Base-by-base conservation (phyloP, 192 early-diverging fungal species). In the Chytriomyces confervae region DNA sequence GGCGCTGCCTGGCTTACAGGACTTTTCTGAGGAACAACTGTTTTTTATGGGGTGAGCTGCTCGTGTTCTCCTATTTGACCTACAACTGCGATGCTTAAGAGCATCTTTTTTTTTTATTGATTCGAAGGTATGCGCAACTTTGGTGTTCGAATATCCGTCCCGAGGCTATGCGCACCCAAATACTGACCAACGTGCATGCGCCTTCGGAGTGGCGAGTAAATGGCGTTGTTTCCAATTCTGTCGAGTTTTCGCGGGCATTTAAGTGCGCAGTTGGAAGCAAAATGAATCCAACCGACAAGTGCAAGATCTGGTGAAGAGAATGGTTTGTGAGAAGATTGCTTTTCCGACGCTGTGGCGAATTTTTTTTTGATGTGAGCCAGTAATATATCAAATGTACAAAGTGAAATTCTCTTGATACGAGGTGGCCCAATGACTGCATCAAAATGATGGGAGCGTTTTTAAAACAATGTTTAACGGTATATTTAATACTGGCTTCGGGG, bases 181-280 rank as follows among this genome's bases (percentile, higher is more conserved):
- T 93, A 7, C 65, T 85, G 13, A 91, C 89, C 44, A 90, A 94
- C 78, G 85, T 84, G 9, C 93, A 94, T 72, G 85, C 91, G 0
- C 92, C 92, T 13, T 72, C 83, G 18, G 71, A 79, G 50, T 90
- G 86, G 86, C 86, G 93, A 49, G 92, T 93, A n/a, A 91, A 88
- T 61, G 93, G 92, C 10, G 91, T 86, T 8, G 79, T 92, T 2
- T 78, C 82, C 43, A 94, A 95, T 79, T 90, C 88, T 0, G 50
- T 80, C 11, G 79, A 89, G 16, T 95, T 95, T 86, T 79, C 88
- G 20, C 76, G 93, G 50, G 87, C 89, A 6, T 95, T 91, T 74
- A 73, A 86, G 18, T 95, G 94, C 80, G 72, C 85, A n/a, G 47
- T 71, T 7, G 89, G 88, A 7, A 79, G 82, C 3, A 76, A 69